Evolutionary conservation across 805 yeast species (phyloP).

Genomic region (Kuraishia capsulata): DNA sequence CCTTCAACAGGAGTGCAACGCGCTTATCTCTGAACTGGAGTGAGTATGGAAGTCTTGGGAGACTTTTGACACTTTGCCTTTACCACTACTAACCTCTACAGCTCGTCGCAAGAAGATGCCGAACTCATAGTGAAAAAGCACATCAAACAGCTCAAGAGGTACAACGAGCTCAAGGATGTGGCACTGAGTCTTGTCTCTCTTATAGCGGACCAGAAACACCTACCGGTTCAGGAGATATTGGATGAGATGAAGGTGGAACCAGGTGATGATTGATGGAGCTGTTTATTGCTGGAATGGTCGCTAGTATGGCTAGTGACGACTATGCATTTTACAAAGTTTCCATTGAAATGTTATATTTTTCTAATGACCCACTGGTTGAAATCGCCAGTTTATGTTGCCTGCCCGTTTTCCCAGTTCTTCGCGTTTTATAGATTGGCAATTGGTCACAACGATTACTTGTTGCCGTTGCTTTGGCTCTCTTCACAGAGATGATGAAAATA

Average conservation of each 20-base stretch:
- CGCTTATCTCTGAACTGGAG: constrained; percentile 3
- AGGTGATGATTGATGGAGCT: constrained; percentile 10
- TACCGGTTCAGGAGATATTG: constrained; percentile 36
- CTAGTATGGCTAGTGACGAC: background rate
- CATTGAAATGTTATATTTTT: no score
- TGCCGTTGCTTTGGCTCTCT: no score
- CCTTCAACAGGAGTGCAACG: constrained; percentile 11
- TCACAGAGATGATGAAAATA: no score
- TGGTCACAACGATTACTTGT: no score
- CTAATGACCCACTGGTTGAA: no score
- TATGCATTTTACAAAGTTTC: no score
- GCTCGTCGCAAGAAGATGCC: constrained; percentile 24
- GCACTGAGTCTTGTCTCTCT: constrained; percentile 47
- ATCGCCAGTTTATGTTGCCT: no score
- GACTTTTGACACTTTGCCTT: background rate
- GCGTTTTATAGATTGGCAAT: no score
- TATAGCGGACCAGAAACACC: constrained; percentile 50
- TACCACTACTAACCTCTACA: constrained; percentile 5
- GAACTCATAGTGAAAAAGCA: constrained; percentile 40
- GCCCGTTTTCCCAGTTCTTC: no score
- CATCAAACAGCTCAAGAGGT: constrained; percentile 40
- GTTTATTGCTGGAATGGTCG: no score
- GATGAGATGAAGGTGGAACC: constrained; percentile 38
- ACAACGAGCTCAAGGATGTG: constrained; percentile 56
- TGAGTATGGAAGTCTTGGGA: background rate